These are phyloP conservation scores for Penicillium frequentans DNA, from an alignment of 2,329 filamentous ascomycete species.

Conservation along the genomic window DNA sequence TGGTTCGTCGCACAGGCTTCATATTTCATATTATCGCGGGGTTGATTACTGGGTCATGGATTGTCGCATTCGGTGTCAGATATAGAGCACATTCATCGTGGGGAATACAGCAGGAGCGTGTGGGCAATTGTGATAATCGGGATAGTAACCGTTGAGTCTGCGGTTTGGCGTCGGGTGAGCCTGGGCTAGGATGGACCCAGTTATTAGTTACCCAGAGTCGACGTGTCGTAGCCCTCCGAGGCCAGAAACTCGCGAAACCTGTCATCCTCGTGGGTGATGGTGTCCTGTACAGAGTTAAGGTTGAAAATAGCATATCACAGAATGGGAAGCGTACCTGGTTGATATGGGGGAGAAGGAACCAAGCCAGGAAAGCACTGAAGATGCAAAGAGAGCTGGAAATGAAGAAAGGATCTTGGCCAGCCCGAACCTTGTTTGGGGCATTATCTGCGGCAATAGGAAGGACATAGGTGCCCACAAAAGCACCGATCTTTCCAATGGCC, in stretches of 20 bases:
- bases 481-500: slow-evolving; percentile 52
- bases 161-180: background rate
- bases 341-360: slow-evolving; percentile 72
- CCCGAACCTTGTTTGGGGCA: slow-evolving; percentile 55
- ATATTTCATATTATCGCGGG: background rate
- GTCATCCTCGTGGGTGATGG: slow-evolving; percentile 74
- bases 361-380: slow-evolving; percentile 66
- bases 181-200: background rate
- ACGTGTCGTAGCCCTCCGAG: slow-evolving; percentile 73
- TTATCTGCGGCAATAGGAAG: slow-evolving; percentile 69
- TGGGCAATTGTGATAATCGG: background rate
- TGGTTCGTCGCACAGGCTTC: slow-evolving; percentile 7
- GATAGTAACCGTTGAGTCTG: background rate
- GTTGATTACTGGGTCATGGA: background rate
- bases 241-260: slow-evolving; percentile 74
- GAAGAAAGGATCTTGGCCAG: slow-evolving; percentile 85
- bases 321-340: slow-evolving; percentile 48
- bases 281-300: slow-evolving; percentile 59
- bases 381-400: slow-evolving; percentile 77
- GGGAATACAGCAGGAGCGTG: background rate
- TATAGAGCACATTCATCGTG: background rate
- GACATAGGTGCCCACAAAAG: slow-evolving; percentile 82
- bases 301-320: background rate
- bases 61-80: slow-evolving; percentile 16
- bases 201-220: slow-evolving; percentile 49